A percentile compares a stretch with the other conserved stretches of the same genome.
These are phyloP conservation scores for Hygrophorus pudorinus DNA, from an alignment of 768 basidiomycete species.

Conservation along the genomic window DNA sequence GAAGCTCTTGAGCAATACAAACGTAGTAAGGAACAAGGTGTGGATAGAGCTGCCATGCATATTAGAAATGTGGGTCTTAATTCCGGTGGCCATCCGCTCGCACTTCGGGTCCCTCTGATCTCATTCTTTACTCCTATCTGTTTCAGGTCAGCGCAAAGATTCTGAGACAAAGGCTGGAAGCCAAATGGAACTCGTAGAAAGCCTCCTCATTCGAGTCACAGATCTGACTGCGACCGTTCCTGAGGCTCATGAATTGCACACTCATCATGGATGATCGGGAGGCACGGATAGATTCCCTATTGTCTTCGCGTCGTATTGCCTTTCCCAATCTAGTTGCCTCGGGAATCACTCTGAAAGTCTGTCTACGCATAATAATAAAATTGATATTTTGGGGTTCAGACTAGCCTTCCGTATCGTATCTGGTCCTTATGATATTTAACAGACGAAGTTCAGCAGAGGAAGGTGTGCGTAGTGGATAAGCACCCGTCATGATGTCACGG, in stretches of 20 bases:
- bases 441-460: too few relatives aligned
- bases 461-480: too few relatives aligned
- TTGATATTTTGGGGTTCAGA: background rate
- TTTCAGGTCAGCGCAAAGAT: slow-evolving; percentile 74
- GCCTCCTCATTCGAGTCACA: background rate
- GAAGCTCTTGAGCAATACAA: slow-evolving; percentile 78
- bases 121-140: slow-evolving; percentile 10
- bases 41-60: slow-evolving; percentile 75
- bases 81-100: background rate
- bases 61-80: slow-evolving; percentile 58
- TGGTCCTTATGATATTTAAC: too few relatives aligned
- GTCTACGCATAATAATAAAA: background rate
- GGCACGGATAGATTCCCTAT: background rate
- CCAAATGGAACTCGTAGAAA: background rate
- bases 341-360: background rate
- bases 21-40: slow-evolving; percentile 64
- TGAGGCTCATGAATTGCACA: background rate
- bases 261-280: background rate
- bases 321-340: background rate
- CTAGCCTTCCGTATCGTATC: too few relatives aligned
- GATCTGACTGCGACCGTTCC: background rate
- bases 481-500: too few relatives aligned
- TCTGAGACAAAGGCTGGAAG: slow-evolving; percentile 48
- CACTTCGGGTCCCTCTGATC: background rate
- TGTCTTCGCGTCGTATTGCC: background rate